Conservation (phyloP, 805 yeast genomes). For the Yamadazyma laniorum region DNA sequence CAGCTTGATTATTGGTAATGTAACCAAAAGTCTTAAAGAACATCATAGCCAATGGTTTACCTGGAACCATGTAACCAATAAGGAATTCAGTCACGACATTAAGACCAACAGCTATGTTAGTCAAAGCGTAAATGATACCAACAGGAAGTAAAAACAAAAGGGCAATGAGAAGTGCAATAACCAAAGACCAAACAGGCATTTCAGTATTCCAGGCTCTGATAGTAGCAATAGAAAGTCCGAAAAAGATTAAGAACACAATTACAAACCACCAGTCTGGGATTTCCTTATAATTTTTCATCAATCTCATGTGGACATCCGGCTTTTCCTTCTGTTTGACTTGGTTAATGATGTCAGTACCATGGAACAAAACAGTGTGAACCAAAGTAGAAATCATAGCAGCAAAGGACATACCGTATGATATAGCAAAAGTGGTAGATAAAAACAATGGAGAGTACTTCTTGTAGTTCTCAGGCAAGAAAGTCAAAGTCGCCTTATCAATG, state of each 20-base stretch:
- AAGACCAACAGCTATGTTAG: slow-evolving; percentile 25
- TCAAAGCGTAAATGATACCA: slow-evolving; percentile 35
- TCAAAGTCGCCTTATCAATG: slow-evolving; percentile 31
- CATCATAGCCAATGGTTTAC: slow-evolving; percentile 49
- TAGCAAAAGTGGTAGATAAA: slow-evolving; percentile 54
- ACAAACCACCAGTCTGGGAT: slow-evolving; percentile 46
- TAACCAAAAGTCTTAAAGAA: slow-evolving; percentile 48
- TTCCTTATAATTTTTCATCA: slow-evolving; percentile 47
- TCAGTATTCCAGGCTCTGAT: slow-evolving; percentile 40
- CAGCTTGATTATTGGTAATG: slow-evolving; percentile 49
- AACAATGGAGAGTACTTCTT: slow-evolving; percentile 62
- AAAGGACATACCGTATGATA: slow-evolving; percentile 57
- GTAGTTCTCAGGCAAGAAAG: slow-evolving; percentile 49
- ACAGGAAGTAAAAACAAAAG: slow-evolving; percentile 39
- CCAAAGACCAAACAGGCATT: slow-evolving; percentile 42
- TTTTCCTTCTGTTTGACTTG: slow-evolving; percentile 22
- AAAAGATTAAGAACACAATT: slow-evolving; percentile 13
- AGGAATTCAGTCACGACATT: slow-evolving; percentile 44
- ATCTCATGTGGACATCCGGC: slow-evolving; percentile 46
- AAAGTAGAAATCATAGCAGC: slow-evolving; percentile 65
- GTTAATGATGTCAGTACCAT: slow-evolving; percentile 48
- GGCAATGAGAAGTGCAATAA: slow-evolving; percentile 40
- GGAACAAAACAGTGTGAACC: slow-evolving; percentile 56
- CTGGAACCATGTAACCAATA: slow-evolving; percentile 45
- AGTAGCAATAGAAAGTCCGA: slow-evolving; percentile 38